These are phyloP conservation scores for Pisolithus sp. DNA, from an alignment of 768 basidiomycete genomes.

Conservation along the genomic window DNA sequence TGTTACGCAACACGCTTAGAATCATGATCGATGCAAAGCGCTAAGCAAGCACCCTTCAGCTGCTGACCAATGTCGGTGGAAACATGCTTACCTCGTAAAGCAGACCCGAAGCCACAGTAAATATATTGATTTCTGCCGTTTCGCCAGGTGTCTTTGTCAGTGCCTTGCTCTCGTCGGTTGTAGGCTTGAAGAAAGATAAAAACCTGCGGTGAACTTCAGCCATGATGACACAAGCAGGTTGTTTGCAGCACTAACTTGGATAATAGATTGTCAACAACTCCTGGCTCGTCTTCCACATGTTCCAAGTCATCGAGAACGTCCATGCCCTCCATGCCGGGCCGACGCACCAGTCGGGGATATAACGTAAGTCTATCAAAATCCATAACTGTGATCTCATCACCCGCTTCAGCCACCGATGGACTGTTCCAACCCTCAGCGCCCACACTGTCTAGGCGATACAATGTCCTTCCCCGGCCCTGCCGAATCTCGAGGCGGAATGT, in stretches of 20 bases:
- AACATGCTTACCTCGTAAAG: conserved; percentile 75
- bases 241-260: conserved; percentile 39
- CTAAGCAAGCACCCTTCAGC: conserved; percentile 33
- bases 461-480: conserved; percentile 69
- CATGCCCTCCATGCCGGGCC: conserved; percentile 69
- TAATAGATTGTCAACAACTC: conserved; percentile 42
- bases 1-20: conserved; percentile 89
- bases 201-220: conserved; percentile 28
- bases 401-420: conserved; percentile 56
- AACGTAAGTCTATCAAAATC: conserved; percentile 89
- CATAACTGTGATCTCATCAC: conserved; percentile 72
- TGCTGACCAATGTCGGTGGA: background rate
- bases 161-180: conserved; percentile 18
- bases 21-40: conserved; percentile 99
- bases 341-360: conserved; percentile 69
- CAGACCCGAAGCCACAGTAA: conserved; percentile 95
- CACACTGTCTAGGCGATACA: conserved; percentile 78
- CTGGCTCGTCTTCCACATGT: conserved; percentile 26
- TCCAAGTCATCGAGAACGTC: conserved; percentile 65
- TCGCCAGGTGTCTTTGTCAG: conserved; percentile 23
- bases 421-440: conserved; percentile 90
- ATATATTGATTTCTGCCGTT: conserved; percentile 96
- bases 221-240: background rate
- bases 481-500: conserved; percentile 80
- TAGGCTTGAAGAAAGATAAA: conserved; percentile 36